Percentiles rank a stretch among this genome's conserved stretches.
These are phyloP conservation scores for Debaryomyces maramus DNA, from an alignment of 805 yeast genomes.

Conservation along the genomic window DNA sequence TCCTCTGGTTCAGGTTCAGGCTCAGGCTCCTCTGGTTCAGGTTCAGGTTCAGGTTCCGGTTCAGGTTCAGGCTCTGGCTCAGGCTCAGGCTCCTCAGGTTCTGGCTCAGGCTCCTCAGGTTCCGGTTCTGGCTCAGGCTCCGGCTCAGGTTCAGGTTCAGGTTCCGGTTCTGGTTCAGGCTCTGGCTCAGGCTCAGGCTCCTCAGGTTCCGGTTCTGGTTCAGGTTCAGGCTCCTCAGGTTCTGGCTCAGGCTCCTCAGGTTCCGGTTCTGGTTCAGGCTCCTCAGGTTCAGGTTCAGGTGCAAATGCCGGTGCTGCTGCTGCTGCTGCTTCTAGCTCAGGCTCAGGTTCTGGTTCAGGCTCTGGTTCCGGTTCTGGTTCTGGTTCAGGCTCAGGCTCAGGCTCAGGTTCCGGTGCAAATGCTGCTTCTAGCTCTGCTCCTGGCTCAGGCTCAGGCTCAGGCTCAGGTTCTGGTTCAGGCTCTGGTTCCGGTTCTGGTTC, in stretches of 20 bases:
- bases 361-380: constrained; percentile 25
- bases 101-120: constrained; percentile 25
- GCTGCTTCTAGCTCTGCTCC: constrained; percentile 21
- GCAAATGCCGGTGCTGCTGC: too few relatives aligned
- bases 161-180: neutral
- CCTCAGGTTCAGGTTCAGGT: constrained; percentile 23
- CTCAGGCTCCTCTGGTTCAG: constrained; percentile 18
- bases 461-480: constrained; percentile 8
- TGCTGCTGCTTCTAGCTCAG: constrained; percentile 12
- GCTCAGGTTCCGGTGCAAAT: constrained; percentile 28
- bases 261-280: constrained; percentile 12
- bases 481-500: neutral
- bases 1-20: constrained; percentile 29
- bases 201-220: constrained; percentile 20
- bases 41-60: constrained; percentile 2
- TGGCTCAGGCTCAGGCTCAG: constrained; percentile 3
- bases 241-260: constrained; percentile 30
- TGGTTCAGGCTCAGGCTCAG: constrained; percentile 32
- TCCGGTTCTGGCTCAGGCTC: constrained; percentile 29
- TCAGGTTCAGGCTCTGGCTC: too few relatives aligned
- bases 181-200: too few relatives aligned
- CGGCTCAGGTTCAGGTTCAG: constrained; percentile 25
- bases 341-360: constrained; percentile 7
- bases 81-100: too few relatives aligned
- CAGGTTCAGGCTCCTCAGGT: constrained; percentile 21